Evolutionary conservation across 371 early-diverging fungal genomes (phyloP).

Genomic region (Chytridium lagenaria): DNA sequence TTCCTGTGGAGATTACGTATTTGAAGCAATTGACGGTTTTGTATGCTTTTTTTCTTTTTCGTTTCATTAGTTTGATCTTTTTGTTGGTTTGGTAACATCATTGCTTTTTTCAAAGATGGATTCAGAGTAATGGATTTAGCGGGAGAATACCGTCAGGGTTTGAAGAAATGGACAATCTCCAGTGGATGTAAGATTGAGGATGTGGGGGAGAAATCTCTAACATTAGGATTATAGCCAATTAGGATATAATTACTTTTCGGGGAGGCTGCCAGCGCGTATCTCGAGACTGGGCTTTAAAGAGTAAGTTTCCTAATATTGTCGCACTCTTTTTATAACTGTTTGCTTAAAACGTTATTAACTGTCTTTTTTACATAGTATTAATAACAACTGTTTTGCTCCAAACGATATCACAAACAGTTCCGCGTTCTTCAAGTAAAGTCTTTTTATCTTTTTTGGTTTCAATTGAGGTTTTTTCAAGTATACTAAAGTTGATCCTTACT

Average conservation of each 20-base stretch:
- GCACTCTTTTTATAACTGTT: neutral
- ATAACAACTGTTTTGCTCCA: neutral
- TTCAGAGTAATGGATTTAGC: neutral
- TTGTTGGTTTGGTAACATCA: neutral
- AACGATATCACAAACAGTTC: conserved; percentile 1
- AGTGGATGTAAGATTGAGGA: neutral
- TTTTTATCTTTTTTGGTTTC: too few relatives aligned
- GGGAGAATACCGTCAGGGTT: neutral
- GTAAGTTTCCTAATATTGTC: neutral
- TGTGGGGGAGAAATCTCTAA: neutral
- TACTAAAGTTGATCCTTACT: neutral
- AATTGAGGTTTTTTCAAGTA: too few relatives aligned
- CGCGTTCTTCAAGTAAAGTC: neutral
- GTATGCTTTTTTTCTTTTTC: too few relatives aligned
- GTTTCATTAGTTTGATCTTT: too few relatives aligned
- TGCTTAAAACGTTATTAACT: neutral
- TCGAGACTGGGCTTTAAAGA: neutral
- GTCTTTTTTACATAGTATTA: neutral
- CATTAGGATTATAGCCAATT: neutral
- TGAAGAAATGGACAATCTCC: neutral
- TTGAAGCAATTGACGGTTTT: neutral
- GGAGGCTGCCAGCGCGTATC: neutral
- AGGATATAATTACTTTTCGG: neutral
- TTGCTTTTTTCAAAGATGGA: neutral
- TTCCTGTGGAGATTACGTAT: neutral